Evolutionary conservation across 306 rosid species (phyloP), one percentile per base, ranked within the genome.

Genomic region (Castanospermum australe): DNA sequence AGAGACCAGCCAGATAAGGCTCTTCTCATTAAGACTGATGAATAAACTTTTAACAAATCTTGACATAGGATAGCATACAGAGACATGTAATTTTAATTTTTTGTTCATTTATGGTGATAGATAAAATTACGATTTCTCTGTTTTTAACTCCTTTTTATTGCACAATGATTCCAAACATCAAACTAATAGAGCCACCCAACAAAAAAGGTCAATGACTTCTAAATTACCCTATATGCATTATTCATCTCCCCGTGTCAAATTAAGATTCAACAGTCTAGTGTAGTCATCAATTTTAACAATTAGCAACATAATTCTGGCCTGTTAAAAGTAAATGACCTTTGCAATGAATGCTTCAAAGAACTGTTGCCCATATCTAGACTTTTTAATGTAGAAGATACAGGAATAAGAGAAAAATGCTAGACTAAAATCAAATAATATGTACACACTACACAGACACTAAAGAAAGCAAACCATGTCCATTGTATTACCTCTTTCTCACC

Each of bases 401-500:
- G 45, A 80, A 69, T 25, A 52, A 59, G 59, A 61, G 63, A 80
- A 51, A 51, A 59, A 44, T 38, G 67, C 18, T 54, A 35, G 45
- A 50, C 65, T 50, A 32, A 50, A 28, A 78, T 61, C 5, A 17
- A 50, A 73, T 51, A 66, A 79, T 21, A 63, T 51, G 76, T 8
- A 67, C 35, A 80, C 36, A 41, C 38, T 33, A 36, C 52, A 70
- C 38, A 67, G 61, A 60, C 44, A 70, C 35, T 39, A 63, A 44
- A 47, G 62, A 65, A 80, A 56, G 73, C 18, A 82, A 67, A 78
- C 64, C 35, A 67, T 56, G 66, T 67, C 44, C 39, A 66, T 75
- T 24, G 83, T 61, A 66, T 86, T 78, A 90, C 98, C 88, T 90
- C 90, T 81, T 87, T 85, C 86, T 87, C 90, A 78, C 82, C 83